Conservation (phyloP, 208 protist genomes). For the Chromosphaera perkinsii region DNA sequence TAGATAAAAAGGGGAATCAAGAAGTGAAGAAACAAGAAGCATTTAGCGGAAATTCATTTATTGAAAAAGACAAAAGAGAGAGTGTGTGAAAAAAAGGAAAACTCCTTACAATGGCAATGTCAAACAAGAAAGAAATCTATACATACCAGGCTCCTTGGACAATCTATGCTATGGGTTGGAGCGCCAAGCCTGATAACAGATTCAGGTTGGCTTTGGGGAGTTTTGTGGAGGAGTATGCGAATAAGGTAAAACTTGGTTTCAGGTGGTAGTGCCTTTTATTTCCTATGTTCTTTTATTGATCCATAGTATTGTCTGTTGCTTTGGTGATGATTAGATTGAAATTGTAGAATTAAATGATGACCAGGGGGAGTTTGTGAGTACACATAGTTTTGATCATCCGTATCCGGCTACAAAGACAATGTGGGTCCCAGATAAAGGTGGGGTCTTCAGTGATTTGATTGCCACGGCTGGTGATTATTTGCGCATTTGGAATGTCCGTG, state of each 20-base stretch:
- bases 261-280: constrained; percentile 41
- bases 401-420: constrained; percentile 81
- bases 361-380: constrained; percentile 49
- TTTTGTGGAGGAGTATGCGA: constrained; percentile 92
- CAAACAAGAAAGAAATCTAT: constrained; percentile 18
- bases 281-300: background rate
- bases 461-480: constrained; percentile 96
- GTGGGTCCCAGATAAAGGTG: constrained; percentile 75
- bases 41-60: too few species aligned
- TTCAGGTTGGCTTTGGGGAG: constrained; percentile 81
- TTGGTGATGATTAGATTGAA: constrained; percentile 29
- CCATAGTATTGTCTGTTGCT: background rate
- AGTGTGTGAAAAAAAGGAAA: too few species aligned
- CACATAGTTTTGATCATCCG: constrained; percentile 76
- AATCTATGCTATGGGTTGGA: constrained; percentile 13
- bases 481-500: constrained; percentile 86
- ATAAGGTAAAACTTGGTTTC: constrained; percentile 72
- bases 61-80: too few species aligned
- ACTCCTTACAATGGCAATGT: too few species aligned
- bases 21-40: too few species aligned
- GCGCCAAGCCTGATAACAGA: background rate
- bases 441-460: constrained; percentile 76
- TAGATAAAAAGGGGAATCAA: too few species aligned
- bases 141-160: constrained; percentile 22
- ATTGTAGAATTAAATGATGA: constrained; percentile 62